Base-by-base conservation (phyloP, 1,139 yeast species). In the Kurtzmaniella quercitrusa region DNA sequence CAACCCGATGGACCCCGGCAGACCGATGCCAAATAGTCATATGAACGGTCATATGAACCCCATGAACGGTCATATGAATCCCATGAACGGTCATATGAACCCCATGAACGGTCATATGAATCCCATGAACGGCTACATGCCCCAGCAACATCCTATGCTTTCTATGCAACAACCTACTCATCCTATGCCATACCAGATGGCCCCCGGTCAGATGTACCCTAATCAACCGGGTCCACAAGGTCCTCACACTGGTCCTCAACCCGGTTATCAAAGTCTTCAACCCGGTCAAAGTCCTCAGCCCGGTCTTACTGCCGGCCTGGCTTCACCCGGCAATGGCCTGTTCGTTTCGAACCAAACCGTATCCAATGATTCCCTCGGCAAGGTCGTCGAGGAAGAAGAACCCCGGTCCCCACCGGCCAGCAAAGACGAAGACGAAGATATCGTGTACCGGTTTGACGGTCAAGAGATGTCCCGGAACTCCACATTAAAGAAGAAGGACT, bases 321-420 rank as follows among this genome's bases (percentile, higher is more conserved):
- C 37, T 33, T 34, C 21, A 31, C 15, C 12, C 39, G 23, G 23
- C 4, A 21, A 21, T 21, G 23, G 23, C 7, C 23, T 21, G 23
- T 21, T 21, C 23, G 8, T 8, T 34, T 68, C 75, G 1, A 65
- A 57, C 41, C 12, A 27, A 10, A 27, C 31, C 31, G 52, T 53
- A 18, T 68, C 75, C 1, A 65, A 57, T 41, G 77, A 72, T 43
- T 69, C 74, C 1, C 51, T 71, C 8, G 64, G 62, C 64, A 66
- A 70, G 48, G 74, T 72, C 0, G 60, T 60, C 2, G 77, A 70
- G 53, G 71, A 66, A 8, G 77, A 70, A 41, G 70, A 65, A 38
- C 44, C 44, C 8, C 23, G 42, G 25, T 24, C 43, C 34, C 45
- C 8, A 17, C 41, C 14, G 3, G 11, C 36, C n/a, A 40, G 24